Base-by-base conservation (phyloP, 1,139 yeast species). In the Debaryomyces sp. region DNA sequence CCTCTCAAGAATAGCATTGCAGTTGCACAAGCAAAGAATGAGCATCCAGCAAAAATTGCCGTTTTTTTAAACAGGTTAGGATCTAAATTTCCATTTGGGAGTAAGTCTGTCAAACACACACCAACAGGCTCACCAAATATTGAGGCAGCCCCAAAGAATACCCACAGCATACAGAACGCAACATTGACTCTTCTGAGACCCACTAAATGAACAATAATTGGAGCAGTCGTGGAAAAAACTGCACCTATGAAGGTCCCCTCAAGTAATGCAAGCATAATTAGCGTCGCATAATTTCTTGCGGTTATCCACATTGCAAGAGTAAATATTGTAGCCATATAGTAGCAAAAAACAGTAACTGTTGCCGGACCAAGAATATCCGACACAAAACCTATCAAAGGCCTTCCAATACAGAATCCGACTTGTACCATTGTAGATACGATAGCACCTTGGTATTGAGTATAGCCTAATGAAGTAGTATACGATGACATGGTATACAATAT, bases 21-120 rank as follows among this genome's bases (percentile, higher is more conserved):
- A 1, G 67, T 18, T 1, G 78, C 71, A 36, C 81, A 74, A 2
- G 64, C 78, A 15, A 77, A 48, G 56, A 78, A 82, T 4, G 80
- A 67, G 4, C 68, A 61, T 0, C 87, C 87, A 18, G 82, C 78
- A 60, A 81, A 82, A 3, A 82, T 72, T 0, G 83, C 68, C 35
- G 84, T 80, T 54, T 78, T 57, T 29, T 63, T 60, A 58, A 81
- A 82, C 55, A 75, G 81, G 1, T 66, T 59, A 2, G 85, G 81
- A 49, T 67, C 68, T 1, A 64, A 59, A n/a, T 44, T 35, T 29
- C 33, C 33, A n/a, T 29, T 12, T 3, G 33, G 33, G 9, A 29
- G 33, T 29, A 29, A 29, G 9, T 29, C 33, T 3, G 33, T 29
- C 33, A 29, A 29, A n/a, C 33, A 29, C 6, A 29, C 33, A 29